A percentile compares a stretch with the other conserved stretches of the same genome.
phyloP scores from a whole-genome alignment of 2,329 filamentous ascomycete genomes.

The Fusarium buharicum region DNA sequence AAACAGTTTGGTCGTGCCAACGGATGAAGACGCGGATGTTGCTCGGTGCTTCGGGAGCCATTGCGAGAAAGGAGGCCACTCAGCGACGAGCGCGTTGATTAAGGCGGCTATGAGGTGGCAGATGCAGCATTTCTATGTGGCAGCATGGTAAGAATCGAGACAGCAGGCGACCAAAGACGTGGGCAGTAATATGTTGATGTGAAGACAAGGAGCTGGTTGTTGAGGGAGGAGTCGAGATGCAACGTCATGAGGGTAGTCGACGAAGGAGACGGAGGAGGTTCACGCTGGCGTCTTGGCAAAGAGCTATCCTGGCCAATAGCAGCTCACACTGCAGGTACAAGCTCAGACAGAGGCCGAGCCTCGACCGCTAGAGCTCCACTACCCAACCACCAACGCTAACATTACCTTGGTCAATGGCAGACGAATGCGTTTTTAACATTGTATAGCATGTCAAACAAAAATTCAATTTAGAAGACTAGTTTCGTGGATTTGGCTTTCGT shows the following conservation, averaged over 20 bases:
- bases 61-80: slow-evolving; percentile 51
- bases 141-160: slow-evolving; percentile 32
- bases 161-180: slow-evolving; percentile 3
- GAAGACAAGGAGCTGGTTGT: slow-evolving; percentile 30
- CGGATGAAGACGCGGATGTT: slow-evolving; percentile 96
- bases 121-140: slow-evolving; percentile 48
- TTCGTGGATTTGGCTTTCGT: no score
- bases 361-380: slow-evolving; percentile 25
- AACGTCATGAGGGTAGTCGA: slow-evolving; percentile 45
- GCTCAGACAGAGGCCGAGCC: slow-evolving; percentile 20
- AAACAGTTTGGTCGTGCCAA: slow-evolving; percentile 94
- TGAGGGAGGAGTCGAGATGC: slow-evolving; percentile 36
- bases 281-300: slow-evolving; percentile 41
- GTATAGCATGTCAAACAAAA: neutral
- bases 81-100: slow-evolving; percentile 47
- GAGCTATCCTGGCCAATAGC: slow-evolving; percentile 39
- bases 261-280: slow-evolving; percentile 47
- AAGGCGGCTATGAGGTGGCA: slow-evolving; percentile 41
- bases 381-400: slow-evolving; percentile 17
- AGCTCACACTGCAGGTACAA: slow-evolving; percentile 35
- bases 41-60: slow-evolving; percentile 61
- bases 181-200: slow-evolving; percentile 21
- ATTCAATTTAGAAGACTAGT: neutral
- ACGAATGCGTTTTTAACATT: slow-evolving; percentile 7
- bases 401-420: neutral